Base-by-base conservation (phyloP, 1,284 basidiomycete species). In the Marasmius sp. region DNA sequence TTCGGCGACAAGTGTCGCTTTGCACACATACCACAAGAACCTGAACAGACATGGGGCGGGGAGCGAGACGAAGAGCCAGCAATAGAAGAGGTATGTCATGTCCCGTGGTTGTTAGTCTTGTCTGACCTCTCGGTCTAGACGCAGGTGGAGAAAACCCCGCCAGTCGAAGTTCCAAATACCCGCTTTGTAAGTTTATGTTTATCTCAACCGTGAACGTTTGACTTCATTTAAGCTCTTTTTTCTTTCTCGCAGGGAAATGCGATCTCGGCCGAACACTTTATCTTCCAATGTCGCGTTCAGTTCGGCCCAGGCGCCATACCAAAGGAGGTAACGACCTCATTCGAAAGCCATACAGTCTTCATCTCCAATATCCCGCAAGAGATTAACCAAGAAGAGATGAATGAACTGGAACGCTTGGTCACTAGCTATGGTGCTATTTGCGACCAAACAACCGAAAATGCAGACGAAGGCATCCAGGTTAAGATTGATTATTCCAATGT, bases 301-400 rank as follows among this genome's bases (percentile, higher is more conserved):
- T 81, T 80, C 65, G 77, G 76, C 8, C 60, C 73, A 36, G 73
- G 76, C 49, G 74, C 74, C 27, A 63, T 66, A 18, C 74, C 80
- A 3, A 64, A 69, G 22, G 51, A 73, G 11, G 66, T 84, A 34
- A 67, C 67, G 20, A 79, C 81, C 1, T 66, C 75, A 1, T 80
- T 78, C 20, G 81, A 84, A 52, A 78, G 79, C 0, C 59, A 60
- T 11, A 64, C 67, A 20, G 60, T 80, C 34, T 56, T 76, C 27
- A 64, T 84, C 9, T 75, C 73, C 16, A 77, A 79, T 55, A 66
- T 81, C 37, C 77, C 79, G 22, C 36, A 66, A 8, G 67, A 71
- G 38, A 66, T 74, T 1, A 57, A 66, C 5, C 63, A 71, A 37
- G 59, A 64, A 8, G 75, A 75, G 9, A 62, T 78, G 37, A 48